phyloP scores from a whole-genome alignment of 2,329 filamentous ascomycete species.

The Helotiales sp. region DNA sequence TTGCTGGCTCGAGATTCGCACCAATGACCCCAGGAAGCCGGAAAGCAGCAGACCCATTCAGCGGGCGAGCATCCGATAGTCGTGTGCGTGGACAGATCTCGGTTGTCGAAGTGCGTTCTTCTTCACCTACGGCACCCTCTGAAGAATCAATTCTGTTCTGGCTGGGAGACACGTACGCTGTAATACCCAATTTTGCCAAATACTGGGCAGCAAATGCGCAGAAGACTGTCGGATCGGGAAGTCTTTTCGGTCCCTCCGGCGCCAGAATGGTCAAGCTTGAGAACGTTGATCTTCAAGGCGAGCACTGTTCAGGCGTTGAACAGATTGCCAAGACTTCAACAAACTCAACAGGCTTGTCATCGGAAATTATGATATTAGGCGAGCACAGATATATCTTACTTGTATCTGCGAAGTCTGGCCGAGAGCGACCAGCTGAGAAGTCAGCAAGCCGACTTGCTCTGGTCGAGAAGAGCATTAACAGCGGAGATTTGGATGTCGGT shows the following conservation, averaged over 20 bases:
- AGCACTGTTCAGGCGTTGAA: constrained; percentile 41
- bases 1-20: constrained; percentile 56
- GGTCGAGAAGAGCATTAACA: constrained; percentile 31
- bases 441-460: constrained; percentile 29
- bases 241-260: constrained; percentile 36
- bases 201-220: constrained; percentile 41
- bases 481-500: constrained; percentile 60
- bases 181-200: constrained; percentile 42
- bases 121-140: constrained; percentile 33
- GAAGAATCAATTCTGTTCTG: constrained; percentile 44
- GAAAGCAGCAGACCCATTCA: constrained; percentile 40
- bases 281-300: constrained; percentile 41
- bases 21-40: constrained; percentile 69
- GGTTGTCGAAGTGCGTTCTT: constrained; percentile 36
- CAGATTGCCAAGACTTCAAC: constrained; percentile 34
- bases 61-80: constrained; percentile 24
- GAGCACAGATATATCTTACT: constrained; percentile 42
- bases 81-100: constrained; percentile 39
- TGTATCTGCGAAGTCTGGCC: constrained; percentile 25
- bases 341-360: constrained; percentile 22
- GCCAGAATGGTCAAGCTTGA: constrained; percentile 40
- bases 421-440: constrained; percentile 15
- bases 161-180: constrained; percentile 40
- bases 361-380: constrained; percentile 41
- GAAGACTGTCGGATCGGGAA: constrained; percentile 31